Base-by-base conservation (phyloP, 495 filamentous ascomycete species). In the Letharia lupina region DNA sequence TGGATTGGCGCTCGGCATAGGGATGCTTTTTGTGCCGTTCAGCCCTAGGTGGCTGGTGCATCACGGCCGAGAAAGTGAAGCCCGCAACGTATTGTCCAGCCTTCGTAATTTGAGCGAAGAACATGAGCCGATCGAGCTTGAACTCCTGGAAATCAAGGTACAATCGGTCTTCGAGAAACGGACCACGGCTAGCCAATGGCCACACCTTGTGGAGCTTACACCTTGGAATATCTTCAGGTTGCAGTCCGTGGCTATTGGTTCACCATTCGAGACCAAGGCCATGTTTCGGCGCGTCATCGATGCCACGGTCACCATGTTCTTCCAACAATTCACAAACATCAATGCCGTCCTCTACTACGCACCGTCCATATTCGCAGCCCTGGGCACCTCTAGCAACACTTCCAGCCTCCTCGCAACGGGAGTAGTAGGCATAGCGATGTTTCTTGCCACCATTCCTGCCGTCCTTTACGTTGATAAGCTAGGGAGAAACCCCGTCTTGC, bases 121-220 rank as follows among this genome's bases (percentile, higher is more conserved):
- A 67, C 82, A 87, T 69, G 85, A 89, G 62, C 77, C 86, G 0
- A 83, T 94, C 57, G 81, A 88, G 70, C 81, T 89, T 37, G 91
- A 93, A 70, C 92, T 87, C 73, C 80, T 90, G 40, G 91, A 94
- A 72, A 92, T 96, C 75, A 87, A 88, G 73, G 88, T 90, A 0
- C 89, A 91, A 65, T 86, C 86, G 7, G 80, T 87, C 62, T 90
- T 93, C 63, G 91, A 94, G 76, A 90, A 92, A 76, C 83, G 88
- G 20, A 88, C 84, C 39, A 80, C 87, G 1, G 82, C 83, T 3
- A 86, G 89, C 69, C 78, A 89, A 44, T 95, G 89, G 76, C 90
- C 90, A 7, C 73, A 86, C 18, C 71, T 91, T 9, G 80, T 80
- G 2, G 84, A 87, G 56, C 78, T 80, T 61, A 87, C 81, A 3